These are phyloP conservation scores for Euphrasia confusa DNA, from an alignment of 257 asterid genomes.

Conservation along the genomic window DNA sequence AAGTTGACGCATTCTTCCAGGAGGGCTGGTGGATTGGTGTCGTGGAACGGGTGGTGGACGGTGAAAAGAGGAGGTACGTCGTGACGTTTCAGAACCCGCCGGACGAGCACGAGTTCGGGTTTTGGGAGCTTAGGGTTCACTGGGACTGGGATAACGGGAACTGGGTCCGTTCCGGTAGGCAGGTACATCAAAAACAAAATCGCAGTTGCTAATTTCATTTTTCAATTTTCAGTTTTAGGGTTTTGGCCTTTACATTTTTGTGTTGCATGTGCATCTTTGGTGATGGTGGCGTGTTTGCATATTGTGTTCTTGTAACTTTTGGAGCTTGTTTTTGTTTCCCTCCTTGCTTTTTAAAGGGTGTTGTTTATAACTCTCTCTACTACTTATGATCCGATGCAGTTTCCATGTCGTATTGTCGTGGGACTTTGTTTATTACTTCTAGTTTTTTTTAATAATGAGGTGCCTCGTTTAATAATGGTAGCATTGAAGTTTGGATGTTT, in stretches of 20 bases:
- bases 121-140: slow-evolving; percentile 51
- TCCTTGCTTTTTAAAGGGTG: neutral
- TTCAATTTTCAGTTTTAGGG: neutral
- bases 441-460: neutral
- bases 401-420: neutral
- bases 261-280: neutral
- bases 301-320: neutral
- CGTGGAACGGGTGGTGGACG: slow-evolving; percentile 27
- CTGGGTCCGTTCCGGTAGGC: slow-evolving; percentile 53
- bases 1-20: slow-evolving; percentile 52
- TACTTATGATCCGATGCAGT: no score
- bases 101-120: slow-evolving; percentile 46
- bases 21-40: slow-evolving; percentile 79
- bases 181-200: slow-evolving; percentile 31
- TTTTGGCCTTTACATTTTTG: neutral
- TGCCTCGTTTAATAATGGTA: neutral
- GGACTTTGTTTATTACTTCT: neutral
- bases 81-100: slow-evolving; percentile 53
- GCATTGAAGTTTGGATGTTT: slow-evolving; percentile 7
- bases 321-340: neutral
- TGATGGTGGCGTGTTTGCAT: neutral
- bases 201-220: neutral
- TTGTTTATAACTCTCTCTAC: no score
- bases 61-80: slow-evolving; percentile 26
- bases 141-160: slow-evolving; percentile 55